A percentile compares a stretch with the other conserved stretches of the same genome.
Conservation (phyloP, 345 rosid species). For the Mangifera indica region DNA sequence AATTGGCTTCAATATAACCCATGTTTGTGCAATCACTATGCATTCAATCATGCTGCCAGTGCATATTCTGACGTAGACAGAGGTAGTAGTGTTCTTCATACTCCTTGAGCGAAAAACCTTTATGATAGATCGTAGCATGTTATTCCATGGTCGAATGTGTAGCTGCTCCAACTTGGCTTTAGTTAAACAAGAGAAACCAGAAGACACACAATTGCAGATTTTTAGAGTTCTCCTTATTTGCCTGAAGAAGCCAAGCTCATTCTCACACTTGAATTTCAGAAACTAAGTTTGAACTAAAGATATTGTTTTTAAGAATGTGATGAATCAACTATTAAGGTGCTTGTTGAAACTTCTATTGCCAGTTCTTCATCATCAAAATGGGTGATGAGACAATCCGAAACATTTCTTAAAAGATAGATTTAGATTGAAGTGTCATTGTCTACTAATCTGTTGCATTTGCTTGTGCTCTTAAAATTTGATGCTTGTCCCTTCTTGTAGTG, state of each 20-base stretch:
- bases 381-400: background rate
- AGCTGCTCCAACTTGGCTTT: background rate
- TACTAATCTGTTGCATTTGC: conserved; percentile 6
- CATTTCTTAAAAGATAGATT: background rate
- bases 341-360: background rate
- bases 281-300: background rate
- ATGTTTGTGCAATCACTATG: background rate
- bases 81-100: background rate
- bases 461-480: background rate
- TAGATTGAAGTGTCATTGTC: background rate
- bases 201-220: no score
- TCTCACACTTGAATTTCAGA: background rate
- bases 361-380: background rate
- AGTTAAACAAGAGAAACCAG: background rate
- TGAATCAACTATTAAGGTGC: background rate
- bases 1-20: background rate
- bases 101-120: background rate
- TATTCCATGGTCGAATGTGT: background rate
- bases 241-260: background rate
- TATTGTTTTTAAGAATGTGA: no score
- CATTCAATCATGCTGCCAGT: conserved; percentile 9
- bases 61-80: background rate
- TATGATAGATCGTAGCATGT: background rate
- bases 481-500: background rate
- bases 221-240: no score